phyloP scores from a whole-genome alignment of 345 rosid species.

The Melastoma malabathricum region DNA sequence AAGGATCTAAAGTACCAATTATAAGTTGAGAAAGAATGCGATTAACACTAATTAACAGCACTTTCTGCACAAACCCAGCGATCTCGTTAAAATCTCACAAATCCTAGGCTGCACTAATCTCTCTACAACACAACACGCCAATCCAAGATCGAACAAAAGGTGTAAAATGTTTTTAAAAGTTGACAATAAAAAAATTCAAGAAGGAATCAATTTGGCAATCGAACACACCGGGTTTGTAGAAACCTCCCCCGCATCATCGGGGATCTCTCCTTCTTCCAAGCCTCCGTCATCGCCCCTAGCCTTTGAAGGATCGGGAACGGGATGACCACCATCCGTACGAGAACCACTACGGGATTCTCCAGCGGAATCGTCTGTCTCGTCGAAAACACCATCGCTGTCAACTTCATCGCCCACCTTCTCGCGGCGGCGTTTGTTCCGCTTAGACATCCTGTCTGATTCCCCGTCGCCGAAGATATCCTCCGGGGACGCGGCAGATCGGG shows the following conservation, averaged over 20 bases:
- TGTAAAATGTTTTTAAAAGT: not conserved
- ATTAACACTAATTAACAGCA: no score
- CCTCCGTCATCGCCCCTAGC: conserved; percentile 44
- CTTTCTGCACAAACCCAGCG: no score
- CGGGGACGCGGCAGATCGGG: conserved; percentile 28
- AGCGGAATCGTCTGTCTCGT: conserved; percentile 17
- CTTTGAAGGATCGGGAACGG: conserved; percentile 1
- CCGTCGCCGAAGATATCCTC: conserved; percentile 12
- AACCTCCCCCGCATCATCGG: conserved; percentile 36
- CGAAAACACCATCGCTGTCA: conserved; percentile 6
- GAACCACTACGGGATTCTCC: conserved; percentile 10
- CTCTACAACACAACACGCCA: not conserved
- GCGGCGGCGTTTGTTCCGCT: conserved; percentile 80
- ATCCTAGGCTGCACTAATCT: no score
- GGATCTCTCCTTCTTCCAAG: conserved; percentile 97
- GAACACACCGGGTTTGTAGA: conserved; percentile 59
- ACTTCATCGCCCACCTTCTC: conserved; percentile 43
- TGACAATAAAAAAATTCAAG: not conserved
- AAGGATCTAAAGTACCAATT: no score
- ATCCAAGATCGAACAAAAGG: not conserved
- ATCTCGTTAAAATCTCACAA: no score
- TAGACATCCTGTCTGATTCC: conserved; percentile 43
- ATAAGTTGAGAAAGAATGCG: no score
- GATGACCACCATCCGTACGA: conserved; percentile 7
- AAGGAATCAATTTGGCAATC: conserved; percentile 5